These are phyloP conservation scores for Sporobolomyces roseus DNA, from an alignment of 768 basidiomycete genomes.

Conservation along the genomic window DNA sequence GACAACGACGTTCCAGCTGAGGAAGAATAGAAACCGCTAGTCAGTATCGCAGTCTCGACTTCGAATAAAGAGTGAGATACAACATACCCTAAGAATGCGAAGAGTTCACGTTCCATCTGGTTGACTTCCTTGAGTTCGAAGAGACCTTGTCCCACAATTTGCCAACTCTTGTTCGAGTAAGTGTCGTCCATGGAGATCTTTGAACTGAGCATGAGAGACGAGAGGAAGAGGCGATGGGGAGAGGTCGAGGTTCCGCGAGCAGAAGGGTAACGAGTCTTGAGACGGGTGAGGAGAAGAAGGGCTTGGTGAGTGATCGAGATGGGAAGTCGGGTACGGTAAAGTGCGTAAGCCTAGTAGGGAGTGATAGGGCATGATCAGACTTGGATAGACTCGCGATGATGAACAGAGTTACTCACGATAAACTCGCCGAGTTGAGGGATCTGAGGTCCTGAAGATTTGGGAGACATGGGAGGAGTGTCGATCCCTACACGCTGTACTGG, in stretches of 20 bases:
- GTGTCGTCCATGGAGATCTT: conserved; percentile 87
- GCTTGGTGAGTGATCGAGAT: conserved; percentile 64
- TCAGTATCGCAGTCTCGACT: not conserved
- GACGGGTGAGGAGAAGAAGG: conserved; percentile 69
- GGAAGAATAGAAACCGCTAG: not conserved
- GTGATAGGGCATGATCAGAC: not conserved
- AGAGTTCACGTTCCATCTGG: conserved; percentile 89
- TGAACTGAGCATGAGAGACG: conserved; percentile 67
- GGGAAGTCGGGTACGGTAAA: conserved; percentile 75
- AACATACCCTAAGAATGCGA: conserved; percentile 61
- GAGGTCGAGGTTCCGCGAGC: conserved; percentile 84
- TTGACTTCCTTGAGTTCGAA: conserved; percentile 84
- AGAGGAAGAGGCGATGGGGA: conserved; percentile 83
- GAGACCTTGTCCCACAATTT: conserved; percentile 81
- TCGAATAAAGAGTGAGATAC: not conserved
- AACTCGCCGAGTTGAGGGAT: conserved; percentile 38
- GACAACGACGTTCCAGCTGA: conserved; percentile 45
- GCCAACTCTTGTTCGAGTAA: conserved; percentile 89
- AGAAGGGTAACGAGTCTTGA: conserved; percentile 88
- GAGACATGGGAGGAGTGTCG: conserved; percentile 14
- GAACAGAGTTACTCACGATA: conserved; percentile 30
- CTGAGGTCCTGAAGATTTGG: conserved; percentile 12
- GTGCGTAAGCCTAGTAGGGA: conserved; percentile 58
- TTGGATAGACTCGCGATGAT: not conserved
- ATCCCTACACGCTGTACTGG: not conserved